Evolutionary conservation across 2,329 filamentous ascomycete species (phyloP).

Genomic region (Trichoderma oligosporum): DNA sequence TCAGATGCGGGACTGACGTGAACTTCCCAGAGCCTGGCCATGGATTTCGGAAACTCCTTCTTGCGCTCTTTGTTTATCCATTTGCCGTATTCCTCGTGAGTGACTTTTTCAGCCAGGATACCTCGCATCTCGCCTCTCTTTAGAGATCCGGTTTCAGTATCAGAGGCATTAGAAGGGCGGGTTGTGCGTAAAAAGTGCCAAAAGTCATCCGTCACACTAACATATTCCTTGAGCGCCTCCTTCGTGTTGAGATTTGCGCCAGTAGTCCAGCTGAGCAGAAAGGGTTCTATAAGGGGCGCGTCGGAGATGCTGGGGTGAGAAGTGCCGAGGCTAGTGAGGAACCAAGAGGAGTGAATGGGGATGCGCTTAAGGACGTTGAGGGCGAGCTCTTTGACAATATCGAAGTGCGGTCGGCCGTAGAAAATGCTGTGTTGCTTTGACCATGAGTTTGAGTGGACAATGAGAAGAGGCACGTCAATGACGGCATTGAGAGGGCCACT

Average conservation of each 20-base stretch:
- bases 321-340: slow-evolving; percentile 52
- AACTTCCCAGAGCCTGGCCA: slow-evolving; percentile 41
- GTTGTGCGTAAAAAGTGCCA: slow-evolving; percentile 41
- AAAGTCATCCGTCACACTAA: slow-evolving; percentile 56
- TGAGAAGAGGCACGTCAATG: slow-evolving; percentile 54
- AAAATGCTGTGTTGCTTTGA: slow-evolving; percentile 52
- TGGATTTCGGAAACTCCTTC: slow-evolving; percentile 30
- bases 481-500: slow-evolving; percentile 59
- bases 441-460: slow-evolving; percentile 65
- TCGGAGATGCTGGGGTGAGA: slow-evolving; percentile 64
- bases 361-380: slow-evolving; percentile 42
- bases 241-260: slow-evolving; percentile 53
- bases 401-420: slow-evolving; percentile 61
- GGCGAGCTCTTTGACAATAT: slow-evolving; percentile 56
- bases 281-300: slow-evolving; percentile 60
- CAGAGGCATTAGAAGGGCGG: not conserved
- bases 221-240: slow-evolving; percentile 57
- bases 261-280: slow-evolving; percentile 58
- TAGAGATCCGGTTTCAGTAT: not conserved
- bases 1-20: slow-evolving; percentile 35
- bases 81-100: slow-evolving; percentile 38
- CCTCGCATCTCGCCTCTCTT: slow-evolving; percentile 36
- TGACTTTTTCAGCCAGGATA: slow-evolving; percentile 48
- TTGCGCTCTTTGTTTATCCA: slow-evolving; percentile 39
- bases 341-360: slow-evolving; percentile 47